Percentiles rank a stretch among this genome's conserved stretches.
Conservation (phyloP, 768 basidiomycete genomes). For the Mycena pura region DNA sequence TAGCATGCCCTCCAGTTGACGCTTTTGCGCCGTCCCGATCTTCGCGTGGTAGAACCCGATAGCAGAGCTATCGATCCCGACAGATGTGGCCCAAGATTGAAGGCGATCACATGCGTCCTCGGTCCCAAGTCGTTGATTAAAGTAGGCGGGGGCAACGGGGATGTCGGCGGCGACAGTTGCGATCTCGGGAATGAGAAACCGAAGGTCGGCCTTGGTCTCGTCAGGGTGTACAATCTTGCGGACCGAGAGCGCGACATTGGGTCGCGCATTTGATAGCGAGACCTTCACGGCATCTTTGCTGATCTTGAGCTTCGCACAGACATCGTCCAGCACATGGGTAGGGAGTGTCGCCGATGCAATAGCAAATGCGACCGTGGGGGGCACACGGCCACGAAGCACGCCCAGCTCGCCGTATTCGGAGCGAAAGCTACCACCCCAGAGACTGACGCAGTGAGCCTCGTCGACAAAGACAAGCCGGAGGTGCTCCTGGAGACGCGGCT, state of each 20-base stretch:
- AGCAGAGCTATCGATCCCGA: slow-evolving; percentile 9
- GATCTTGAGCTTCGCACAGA: neutral
- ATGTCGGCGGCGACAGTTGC: slow-evolving; percentile 23
- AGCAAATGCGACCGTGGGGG: neutral
- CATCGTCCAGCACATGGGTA: neutral
- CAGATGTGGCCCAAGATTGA: slow-evolving; percentile 21
- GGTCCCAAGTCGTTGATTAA: slow-evolving; percentile 16
- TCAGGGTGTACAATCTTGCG: slow-evolving; percentile 20
- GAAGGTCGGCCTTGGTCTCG: slow-evolving; percentile 28
- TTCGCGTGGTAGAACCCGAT: slow-evolving; percentile 34
- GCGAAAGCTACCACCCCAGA: neutral
- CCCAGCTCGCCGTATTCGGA: neutral
- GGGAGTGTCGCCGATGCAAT: neutral
- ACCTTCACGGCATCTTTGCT: neutral
- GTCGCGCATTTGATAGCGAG: slow-evolving; percentile 30
- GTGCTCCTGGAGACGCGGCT: neutral
- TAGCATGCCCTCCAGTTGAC: slow-evolving; percentile 17
- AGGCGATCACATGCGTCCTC: slow-evolving; percentile 22
- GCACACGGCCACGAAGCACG: neutral
- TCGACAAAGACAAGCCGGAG: neutral
- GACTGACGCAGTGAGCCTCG: neutral
- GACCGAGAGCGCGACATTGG: slow-evolving; percentile 34
- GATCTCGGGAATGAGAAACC: slow-evolving; percentile 29
- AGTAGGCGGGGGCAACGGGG: slow-evolving; percentile 28
- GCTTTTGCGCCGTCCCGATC: too few species aligned